These are phyloP conservation scores for Coniochaeta hoffmannii DNA, from an alignment of 2,329 filamentous ascomycete genomes.

Conservation along the genomic window DNA sequence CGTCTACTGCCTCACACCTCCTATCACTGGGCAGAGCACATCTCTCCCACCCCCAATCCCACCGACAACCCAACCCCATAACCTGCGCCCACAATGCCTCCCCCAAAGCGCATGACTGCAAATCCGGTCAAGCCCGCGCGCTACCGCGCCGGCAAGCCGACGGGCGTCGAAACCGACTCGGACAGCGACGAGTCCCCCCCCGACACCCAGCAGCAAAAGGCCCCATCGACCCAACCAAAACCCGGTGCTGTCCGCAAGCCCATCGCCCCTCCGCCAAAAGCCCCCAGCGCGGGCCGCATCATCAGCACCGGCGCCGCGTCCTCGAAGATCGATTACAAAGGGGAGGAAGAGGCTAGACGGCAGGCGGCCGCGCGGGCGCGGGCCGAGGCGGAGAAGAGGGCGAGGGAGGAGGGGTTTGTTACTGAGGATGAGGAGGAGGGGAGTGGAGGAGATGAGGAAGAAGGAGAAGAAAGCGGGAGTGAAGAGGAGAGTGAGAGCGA, in stretches of 20 bases:
- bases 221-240: constrained; percentile 17
- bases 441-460: constrained; percentile 25
- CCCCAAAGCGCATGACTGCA: constrained; percentile 81
- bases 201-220: constrained; percentile 30
- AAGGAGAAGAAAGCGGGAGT: constrained; percentile 32
- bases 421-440: constrained; percentile 41
- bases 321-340: constrained; percentile 44
- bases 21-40: neutral
- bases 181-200: constrained; percentile 43
- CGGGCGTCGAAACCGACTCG: constrained; percentile 38
- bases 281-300: constrained; percentile 48
- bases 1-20: neutral
- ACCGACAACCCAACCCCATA: neutral
- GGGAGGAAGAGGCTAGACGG: constrained; percentile 37
- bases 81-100: constrained; percentile 37
- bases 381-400: constrained; percentile 37
- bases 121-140: constrained; percentile 76
- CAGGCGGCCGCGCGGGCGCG: constrained; percentile 35
- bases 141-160: constrained; percentile 77
- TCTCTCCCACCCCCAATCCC: neutral
- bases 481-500: constrained; percentile 22
- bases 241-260: constrained; percentile 14
- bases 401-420: constrained; percentile 56
- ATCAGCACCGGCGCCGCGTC: constrained; percentile 36
- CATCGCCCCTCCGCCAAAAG: constrained; percentile 49